Evolutionary conservation across 169 alveolate species (phyloP).

Genomic region (Ichthyophthirius multifiliis): DNA sequence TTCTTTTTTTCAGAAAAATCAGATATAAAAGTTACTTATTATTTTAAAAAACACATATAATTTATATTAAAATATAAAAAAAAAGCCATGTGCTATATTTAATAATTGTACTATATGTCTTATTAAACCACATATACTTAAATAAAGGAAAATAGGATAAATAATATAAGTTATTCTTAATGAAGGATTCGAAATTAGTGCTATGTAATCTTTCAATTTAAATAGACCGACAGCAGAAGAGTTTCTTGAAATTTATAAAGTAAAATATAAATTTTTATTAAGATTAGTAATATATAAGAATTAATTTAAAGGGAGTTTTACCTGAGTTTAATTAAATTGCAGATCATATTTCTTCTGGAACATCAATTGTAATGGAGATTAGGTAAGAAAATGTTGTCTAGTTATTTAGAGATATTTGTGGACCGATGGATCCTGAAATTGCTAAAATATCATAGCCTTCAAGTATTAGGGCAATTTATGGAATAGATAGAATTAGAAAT

Average conservation of each 20-base stretch:
- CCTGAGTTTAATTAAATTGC: slow-evolving; percentile 79
- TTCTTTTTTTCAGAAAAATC: slow-evolving; percentile 65
- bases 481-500: slow-evolving; percentile 85
- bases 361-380: slow-evolving; percentile 84
- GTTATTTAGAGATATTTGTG: slow-evolving; percentile 80
- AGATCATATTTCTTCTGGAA: slow-evolving; percentile 88
- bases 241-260: slow-evolving; percentile 88
- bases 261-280: slow-evolving; percentile 12
- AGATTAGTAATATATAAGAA: neutral
- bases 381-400: slow-evolving; percentile 83
- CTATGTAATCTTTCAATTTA: slow-evolving; percentile 78
- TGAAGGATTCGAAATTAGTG: slow-evolving; percentile 87
- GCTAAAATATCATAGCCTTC: slow-evolving; percentile 79
- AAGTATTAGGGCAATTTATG: slow-evolving; percentile 90
- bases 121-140: slow-evolving; percentile 81
- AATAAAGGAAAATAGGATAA: slow-evolving; percentile 76
- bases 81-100: slow-evolving; percentile 46
- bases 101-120: slow-evolving; percentile 85
- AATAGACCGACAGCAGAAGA: slow-evolving; percentile 86
- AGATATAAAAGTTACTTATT: slow-evolving; percentile 32
- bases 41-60: too few species aligned
- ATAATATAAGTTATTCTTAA: slow-evolving; percentile 74
- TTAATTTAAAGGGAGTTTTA: slow-evolving; percentile 41
- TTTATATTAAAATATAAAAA: neutral
- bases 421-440: slow-evolving; percentile 91